phyloP scores from a whole-genome alignment of 345 rosid genomes.

The Camelina hispida region DNA sequence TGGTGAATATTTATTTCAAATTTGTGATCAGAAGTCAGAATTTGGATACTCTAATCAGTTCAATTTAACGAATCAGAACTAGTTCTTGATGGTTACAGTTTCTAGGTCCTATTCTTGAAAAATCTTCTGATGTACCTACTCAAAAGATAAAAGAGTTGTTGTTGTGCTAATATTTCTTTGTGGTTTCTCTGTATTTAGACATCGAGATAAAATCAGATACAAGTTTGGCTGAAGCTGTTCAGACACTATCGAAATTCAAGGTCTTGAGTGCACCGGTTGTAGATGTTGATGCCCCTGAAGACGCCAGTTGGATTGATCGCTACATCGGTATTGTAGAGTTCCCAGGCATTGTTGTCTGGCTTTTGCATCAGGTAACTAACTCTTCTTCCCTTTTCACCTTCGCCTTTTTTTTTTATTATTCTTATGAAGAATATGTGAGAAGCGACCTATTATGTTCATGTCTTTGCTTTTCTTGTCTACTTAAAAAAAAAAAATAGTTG shows the following conservation, averaged over 20 bases:
- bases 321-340: slow-evolving; percentile 95
- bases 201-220: slow-evolving; percentile 84
- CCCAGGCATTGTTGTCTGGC: slow-evolving; percentile 97
- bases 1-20: not conserved
- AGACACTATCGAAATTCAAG: slow-evolving; percentile 64
- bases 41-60: slow-evolving; percentile 14
- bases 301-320: slow-evolving; percentile 91
- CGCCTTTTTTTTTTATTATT: not conserved
- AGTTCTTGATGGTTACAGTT: slow-evolving; percentile 6
- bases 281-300: slow-evolving; percentile 80
- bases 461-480: slow-evolving; percentile 21
- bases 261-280: slow-evolving; percentile 88
- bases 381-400: not conserved
- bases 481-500: slow-evolving; percentile 49
- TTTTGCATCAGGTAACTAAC: slow-evolving; percentile 86
- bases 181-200: slow-evolving; percentile 46
- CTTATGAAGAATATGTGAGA: not conserved
- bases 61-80: slow-evolving; percentile 5
- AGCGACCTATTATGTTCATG: not conserved
- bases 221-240: slow-evolving; percentile 87
- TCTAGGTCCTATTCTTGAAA: slow-evolving; percentile 6
- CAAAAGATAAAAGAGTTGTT: not conserved
- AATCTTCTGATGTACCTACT: too few relatives aligned
- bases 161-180: not conserved
- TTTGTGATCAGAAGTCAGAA: slow-evolving; percentile 9